Evolutionary conservation across 257 asterid species (phyloP).

Genomic region (Nicotiana undulata): DNA sequence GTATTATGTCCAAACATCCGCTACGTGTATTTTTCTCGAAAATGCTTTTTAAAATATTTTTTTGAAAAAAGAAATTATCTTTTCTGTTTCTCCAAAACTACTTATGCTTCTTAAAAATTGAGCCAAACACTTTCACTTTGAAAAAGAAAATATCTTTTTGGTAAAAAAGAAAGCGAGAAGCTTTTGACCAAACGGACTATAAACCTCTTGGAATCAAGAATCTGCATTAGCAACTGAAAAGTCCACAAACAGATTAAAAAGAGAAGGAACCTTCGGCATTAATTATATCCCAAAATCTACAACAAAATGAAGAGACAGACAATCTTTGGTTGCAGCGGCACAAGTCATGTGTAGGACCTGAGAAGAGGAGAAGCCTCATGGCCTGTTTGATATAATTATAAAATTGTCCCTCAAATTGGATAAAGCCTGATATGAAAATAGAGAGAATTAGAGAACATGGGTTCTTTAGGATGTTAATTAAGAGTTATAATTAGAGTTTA

Average conservation of each 20-base stretch:
- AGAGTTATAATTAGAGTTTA: neutral
- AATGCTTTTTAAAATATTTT: too few species aligned
- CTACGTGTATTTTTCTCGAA: too few species aligned
- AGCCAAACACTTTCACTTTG: too few species aligned
- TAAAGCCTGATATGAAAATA: neutral
- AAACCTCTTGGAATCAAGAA: conserved; percentile 4
- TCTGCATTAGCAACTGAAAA: neutral
- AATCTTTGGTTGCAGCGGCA: neutral
- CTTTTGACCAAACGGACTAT: too few species aligned
- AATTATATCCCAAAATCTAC: neutral
- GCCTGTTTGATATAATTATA: neutral
- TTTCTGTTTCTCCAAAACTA: too few species aligned
- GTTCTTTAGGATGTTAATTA: neutral
- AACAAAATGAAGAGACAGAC: neutral
- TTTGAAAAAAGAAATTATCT: too few species aligned
- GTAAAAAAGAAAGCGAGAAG: too few species aligned
- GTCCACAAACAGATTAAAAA: neutral
- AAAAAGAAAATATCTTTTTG: too few species aligned
- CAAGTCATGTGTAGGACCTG: neutral
- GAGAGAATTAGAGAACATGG: neutral
- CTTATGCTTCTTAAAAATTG: too few species aligned
- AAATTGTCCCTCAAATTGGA: neutral
- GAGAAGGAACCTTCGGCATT: neutral
- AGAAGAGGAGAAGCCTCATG: neutral
- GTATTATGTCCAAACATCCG: too few species aligned